A percentile compares a stretch with the other conserved stretches of the same genome.
phyloP scores from a whole-genome alignment of 139 green algal species.

The Penium margaritaceum region DNA sequence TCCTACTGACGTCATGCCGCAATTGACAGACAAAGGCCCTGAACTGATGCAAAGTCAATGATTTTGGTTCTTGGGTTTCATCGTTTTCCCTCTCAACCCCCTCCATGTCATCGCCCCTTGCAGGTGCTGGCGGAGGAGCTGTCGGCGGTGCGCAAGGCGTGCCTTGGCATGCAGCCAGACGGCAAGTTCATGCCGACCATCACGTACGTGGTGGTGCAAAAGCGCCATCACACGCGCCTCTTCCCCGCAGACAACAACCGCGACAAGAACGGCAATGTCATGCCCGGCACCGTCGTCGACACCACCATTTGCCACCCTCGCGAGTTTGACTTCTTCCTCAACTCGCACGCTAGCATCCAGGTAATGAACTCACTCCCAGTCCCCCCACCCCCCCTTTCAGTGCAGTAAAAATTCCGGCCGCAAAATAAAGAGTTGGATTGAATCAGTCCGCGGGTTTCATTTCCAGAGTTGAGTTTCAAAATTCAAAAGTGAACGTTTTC shows the following conservation, averaged over 20 bases:
- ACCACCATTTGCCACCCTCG: conserved; percentile 31
- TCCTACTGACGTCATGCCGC: too few species aligned
- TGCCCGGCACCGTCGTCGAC: conserved; percentile 42
- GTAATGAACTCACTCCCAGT: background rate
- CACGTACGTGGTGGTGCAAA: conserved; percentile 77
- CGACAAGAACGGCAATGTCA: conserved; percentile 28
- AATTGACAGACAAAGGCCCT: too few species aligned
- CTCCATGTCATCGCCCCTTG: too few species aligned
- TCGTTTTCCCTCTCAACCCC: too few species aligned
- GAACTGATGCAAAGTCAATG: too few species aligned
- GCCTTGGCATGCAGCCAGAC: conserved; percentile 7
- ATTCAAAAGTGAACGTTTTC: background rate
- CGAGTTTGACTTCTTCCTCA: conserved; percentile 83
- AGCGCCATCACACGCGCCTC: conserved; percentile 69
- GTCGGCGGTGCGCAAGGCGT: conserved; percentile 26
- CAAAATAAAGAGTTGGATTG: too few species aligned
- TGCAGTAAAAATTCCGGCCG: background rate
- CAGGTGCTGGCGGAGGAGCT: conserved; percentile 12
- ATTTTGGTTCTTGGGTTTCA: too few species aligned
- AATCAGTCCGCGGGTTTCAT: too few species aligned
- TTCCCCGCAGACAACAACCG: conserved; percentile 33
- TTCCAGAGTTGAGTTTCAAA: too few species aligned
- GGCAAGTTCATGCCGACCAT: conserved; percentile 58
- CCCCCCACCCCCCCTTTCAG: background rate
- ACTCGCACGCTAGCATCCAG: conserved; percentile 72